Evolutionary conservation across 768 basidiomycete species (phyloP).

Genomic region (Termitomyces sp.): DNA sequence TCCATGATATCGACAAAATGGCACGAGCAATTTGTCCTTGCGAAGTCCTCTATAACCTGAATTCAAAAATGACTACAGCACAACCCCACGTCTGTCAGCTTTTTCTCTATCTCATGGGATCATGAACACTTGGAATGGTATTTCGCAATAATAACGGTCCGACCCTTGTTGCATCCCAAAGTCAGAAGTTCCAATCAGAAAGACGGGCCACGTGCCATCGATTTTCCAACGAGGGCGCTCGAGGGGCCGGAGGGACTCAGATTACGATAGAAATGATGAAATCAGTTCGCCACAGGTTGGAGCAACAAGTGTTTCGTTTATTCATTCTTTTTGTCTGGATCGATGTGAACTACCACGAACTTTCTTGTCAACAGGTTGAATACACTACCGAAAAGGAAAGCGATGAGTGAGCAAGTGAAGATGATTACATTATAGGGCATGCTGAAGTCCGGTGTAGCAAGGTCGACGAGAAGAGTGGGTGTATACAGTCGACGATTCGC

Average conservation of each 20-base stretch:
- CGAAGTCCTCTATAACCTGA: background rate
- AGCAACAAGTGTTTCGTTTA: background rate
- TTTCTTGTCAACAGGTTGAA: conserved; percentile 85
- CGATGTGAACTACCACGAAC: conserved; percentile 58
- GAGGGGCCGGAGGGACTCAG: too few relatives aligned
- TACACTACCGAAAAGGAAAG: conserved; percentile 89
- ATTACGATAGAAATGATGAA: background rate
- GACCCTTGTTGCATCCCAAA: conserved; percentile 3
- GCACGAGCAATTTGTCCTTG: background rate
- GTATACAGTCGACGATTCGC: conserved; percentile 64
- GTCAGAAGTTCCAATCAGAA: conserved; percentile 19
- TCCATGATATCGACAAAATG: background rate
- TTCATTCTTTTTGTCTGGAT: conserved; percentile 19
- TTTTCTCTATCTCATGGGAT: conserved; percentile 6
- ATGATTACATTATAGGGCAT: conserved; percentile 99
- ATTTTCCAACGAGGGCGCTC: background rate
- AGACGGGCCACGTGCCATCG: conserved; percentile 6
- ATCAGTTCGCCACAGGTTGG: conserved; percentile 2
- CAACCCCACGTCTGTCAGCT: conserved; percentile 10
- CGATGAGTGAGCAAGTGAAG: conserved; percentile 87
- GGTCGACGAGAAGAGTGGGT: conserved; percentile 76
- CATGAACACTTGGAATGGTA: background rate
- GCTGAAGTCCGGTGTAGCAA: conserved; percentile 98
- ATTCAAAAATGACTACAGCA: background rate
- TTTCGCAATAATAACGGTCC: conserved; percentile 7